Conservation (phyloP, 768 basidiomycete species). For the Boletus edulis region DNA sequence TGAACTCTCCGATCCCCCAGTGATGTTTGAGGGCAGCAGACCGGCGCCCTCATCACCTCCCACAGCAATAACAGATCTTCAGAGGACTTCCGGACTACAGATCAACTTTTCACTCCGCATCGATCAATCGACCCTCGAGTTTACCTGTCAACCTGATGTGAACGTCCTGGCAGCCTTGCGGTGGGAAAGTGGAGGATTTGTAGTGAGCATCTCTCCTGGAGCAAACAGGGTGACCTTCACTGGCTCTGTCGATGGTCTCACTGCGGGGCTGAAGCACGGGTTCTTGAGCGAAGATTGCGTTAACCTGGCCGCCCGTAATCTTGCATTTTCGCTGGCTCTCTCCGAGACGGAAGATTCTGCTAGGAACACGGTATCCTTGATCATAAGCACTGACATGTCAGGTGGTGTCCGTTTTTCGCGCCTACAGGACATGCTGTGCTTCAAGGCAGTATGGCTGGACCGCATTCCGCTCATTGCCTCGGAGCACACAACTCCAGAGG, state of each 20-base stretch:
- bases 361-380: slow-evolving; percentile 58
- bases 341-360: slow-evolving; percentile 44
- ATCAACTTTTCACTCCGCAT: slow-evolving; percentile 89
- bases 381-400: slow-evolving; percentile 82
- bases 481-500: slow-evolving; percentile 25
- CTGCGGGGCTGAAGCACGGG: slow-evolving; percentile 78
- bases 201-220: slow-evolving; percentile 74
- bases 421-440: slow-evolving; percentile 88
- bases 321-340: slow-evolving; percentile 75
- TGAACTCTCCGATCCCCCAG: slow-evolving; percentile 17
- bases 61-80: slow-evolving; percentile 5
- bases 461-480: slow-evolving; percentile 73
- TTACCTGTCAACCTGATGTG: slow-evolving; percentile 89
- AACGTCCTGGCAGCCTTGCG: slow-evolving; percentile 86
- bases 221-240: slow-evolving; percentile 71
- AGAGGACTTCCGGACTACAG: slow-evolving; percentile 49
- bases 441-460: slow-evolving; percentile 95
- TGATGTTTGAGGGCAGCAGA: slow-evolving; percentile 3
- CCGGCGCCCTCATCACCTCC: slow-evolving; percentile 19
- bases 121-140: slow-evolving; percentile 80
- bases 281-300: slow-evolving; percentile 83
- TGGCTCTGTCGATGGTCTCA: slow-evolving; percentile 78
- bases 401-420: slow-evolving; percentile 81
- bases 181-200: slow-evolving; percentile 94
- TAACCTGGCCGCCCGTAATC: slow-evolving; percentile 75